phyloP scores from a whole-genome alignment of 805 yeast genomes.

The Groenewaldozyma tartarivorans region DNA sequence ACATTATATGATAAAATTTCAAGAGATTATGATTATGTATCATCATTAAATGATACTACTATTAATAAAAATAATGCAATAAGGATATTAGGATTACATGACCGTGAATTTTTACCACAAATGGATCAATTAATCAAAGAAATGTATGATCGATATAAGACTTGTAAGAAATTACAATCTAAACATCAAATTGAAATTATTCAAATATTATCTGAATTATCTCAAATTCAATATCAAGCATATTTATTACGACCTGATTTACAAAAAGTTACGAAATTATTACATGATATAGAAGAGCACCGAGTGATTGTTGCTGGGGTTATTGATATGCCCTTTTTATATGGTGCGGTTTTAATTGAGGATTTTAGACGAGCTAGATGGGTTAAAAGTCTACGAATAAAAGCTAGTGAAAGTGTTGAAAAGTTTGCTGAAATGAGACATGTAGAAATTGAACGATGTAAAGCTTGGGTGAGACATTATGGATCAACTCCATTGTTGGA shows the following conservation, averaged over 20 bases:
- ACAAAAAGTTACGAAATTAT: constrained; percentile 14
- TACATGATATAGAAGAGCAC: constrained; percentile 21
- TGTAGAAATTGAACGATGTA: constrained; percentile 46
- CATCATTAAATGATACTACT: constrained; percentile 14
- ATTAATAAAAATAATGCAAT: constrained; percentile 12
- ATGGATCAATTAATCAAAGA: constrained; percentile 17
- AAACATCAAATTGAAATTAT: constrained; percentile 5
- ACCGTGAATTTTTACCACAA: constrained; percentile 23
- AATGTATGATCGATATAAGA: constrained; percentile 11
- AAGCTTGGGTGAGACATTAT: constrained; percentile 57
- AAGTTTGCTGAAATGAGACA: constrained; percentile 47
- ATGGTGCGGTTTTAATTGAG: constrained; percentile 30
- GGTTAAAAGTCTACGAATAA: constrained; percentile 15
- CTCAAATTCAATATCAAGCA: constrained; percentile 23
- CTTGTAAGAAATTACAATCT: constrained; percentile 4
- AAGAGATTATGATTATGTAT: constrained; percentile 19
- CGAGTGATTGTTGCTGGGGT: constrained; percentile 26
- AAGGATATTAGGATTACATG: constrained; percentile 19
- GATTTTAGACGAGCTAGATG: constrained; percentile 24
- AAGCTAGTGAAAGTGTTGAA: constrained; percentile 32
- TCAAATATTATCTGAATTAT: constrained; percentile 13
- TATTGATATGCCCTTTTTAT: constrained; percentile 29
- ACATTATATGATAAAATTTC: constrained; percentile 18
- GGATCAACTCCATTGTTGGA: constrained; percentile 23
- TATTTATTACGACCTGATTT: constrained; percentile 22